Evolutionary conservation across 2,329 filamentous ascomycete genomes (phyloP), one percentile per base, ranked within the genome.

Genomic region (Mollisiaceae sp.): DNA sequence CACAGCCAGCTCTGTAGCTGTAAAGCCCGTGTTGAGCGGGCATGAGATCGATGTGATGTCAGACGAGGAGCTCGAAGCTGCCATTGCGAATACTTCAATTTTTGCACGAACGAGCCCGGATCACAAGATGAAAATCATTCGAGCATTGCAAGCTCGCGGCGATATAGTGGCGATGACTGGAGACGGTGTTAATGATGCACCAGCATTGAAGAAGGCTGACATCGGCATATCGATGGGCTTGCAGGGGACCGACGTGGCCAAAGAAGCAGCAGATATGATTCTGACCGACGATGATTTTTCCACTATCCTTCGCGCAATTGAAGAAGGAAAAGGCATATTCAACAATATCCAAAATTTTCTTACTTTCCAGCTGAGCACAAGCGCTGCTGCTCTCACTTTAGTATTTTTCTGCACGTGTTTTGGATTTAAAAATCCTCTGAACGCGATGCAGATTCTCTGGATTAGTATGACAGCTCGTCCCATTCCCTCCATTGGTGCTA

Each of bases 291-390:
- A 96, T 77, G 91, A 95, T 78, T 95, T 96, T 77, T 92, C 91
- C 0, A 95, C 92, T 5, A 99, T 99, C 69, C 84, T 99, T 12
- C 91, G 89, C 66, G 95, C 95, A 36, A 99, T 99, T 68, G 95
- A 99, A 78, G 95, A 99, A 81, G 96, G 95, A 79, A 99, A 99
- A 79, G 95, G 94, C 63, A 99, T 99, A 72, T 99, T 99, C 80
- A 97, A 95, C 85, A 99, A 99, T 78, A 98, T 99, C 71, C 95
- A 99, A 77, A 99, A 99, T 79, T 99, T 99, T 80, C 85, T 99
- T 69, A 98, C 95, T 0, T 99, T 99, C 80, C 96, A 99, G 81
- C 86, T 99, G 65, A 97, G 94, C 78, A 99, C 95, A 57, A 97
- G 93, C 77, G 95, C 96, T 22, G 95, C 96, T 62, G 93, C 95